Evolutionary conservation across 2,329 filamentous ascomycete species (phyloP).

Genomic region (Clonostachys sp.): DNA sequence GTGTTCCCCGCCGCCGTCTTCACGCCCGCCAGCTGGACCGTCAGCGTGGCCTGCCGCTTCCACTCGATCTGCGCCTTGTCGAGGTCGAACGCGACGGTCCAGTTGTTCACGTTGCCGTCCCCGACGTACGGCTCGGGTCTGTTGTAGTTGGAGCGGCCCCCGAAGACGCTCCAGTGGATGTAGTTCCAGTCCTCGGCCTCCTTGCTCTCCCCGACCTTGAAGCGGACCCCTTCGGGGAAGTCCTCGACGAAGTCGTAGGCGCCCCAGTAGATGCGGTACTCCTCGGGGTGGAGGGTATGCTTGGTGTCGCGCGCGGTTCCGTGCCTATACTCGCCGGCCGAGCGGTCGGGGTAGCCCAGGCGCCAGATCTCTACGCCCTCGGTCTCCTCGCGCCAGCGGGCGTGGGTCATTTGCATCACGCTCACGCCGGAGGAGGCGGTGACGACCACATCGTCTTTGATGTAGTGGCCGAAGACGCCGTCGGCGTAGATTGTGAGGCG

Average conservation of each 20-base stretch:
- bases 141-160: constrained; percentile 43
- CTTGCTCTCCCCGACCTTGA: constrained; percentile 48
- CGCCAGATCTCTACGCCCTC: constrained; percentile 57
- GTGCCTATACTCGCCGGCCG: constrained; percentile 55
- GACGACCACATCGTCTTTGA: constrained; percentile 43
- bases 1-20: constrained; percentile 61
- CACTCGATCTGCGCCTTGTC: constrained; percentile 30
- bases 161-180: constrained; percentile 62
- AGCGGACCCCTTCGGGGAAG: constrained; percentile 54
- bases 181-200: constrained; percentile 52
- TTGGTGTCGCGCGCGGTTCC: constrained; percentile 43
- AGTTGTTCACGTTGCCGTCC: constrained; percentile 48
- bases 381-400: constrained; percentile 48
- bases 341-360: constrained; percentile 59
- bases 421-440: background rate
- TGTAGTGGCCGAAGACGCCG: constrained; percentile 56
- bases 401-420: constrained; percentile 25
- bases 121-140: constrained; percentile 35
- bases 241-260: constrained; percentile 55
- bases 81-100: constrained; percentile 51
- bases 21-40: constrained; percentile 57
- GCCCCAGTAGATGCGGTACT: constrained; percentile 59
- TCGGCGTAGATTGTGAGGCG: constrained; percentile 59
- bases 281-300: constrained; percentile 45
- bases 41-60: constrained; percentile 48